These are phyloP conservation scores for Curvularia hawaiiensis DNA, from an alignment of 2,329 filamentous ascomycete genomes.

Conservation along the genomic window DNA sequence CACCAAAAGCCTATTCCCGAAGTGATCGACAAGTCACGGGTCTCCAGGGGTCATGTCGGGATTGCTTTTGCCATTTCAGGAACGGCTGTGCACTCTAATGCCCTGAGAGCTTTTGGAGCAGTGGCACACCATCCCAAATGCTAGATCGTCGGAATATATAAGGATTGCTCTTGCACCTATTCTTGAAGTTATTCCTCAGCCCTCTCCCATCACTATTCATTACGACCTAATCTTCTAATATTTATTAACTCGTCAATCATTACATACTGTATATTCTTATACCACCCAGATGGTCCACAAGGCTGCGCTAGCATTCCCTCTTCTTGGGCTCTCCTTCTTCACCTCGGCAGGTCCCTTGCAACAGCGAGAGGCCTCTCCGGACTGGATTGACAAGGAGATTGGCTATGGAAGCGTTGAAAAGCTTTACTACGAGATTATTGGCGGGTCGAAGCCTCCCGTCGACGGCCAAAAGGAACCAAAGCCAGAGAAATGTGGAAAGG, in stretches of 20 bases:
- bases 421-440: slow-evolving; percentile 37
- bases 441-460: slow-evolving; percentile 35
- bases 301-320: not conserved
- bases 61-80: slow-evolving; percentile 1
- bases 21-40: not conserved
- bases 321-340: slow-evolving; percentile 11
- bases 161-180: not conserved
- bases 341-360: slow-evolving; percentile 30
- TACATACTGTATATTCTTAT: not conserved
- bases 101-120: not conserved
- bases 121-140: not conserved
- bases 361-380: slow-evolving; percentile 26
- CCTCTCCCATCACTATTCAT: not conserved
- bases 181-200: not conserved
- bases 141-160: slow-evolving; percentile 6
- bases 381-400: slow-evolving; percentile 29
- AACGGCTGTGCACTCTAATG: not conserved
- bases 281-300: slow-evolving; percentile 8
- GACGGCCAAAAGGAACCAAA: slow-evolving; percentile 28
- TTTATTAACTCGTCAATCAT: not conserved
- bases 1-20: not conserved
- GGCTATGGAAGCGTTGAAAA: slow-evolving; percentile 25
- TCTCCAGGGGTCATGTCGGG: slow-evolving; percentile 5
- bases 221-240: not conserved
- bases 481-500: slow-evolving; percentile 26